Percentiles rank a stretch among this genome's conserved stretches.
Evolutionary conservation across 306 rosid genomes (phyloP).

Genomic region (Medicago lupulina): DNA sequence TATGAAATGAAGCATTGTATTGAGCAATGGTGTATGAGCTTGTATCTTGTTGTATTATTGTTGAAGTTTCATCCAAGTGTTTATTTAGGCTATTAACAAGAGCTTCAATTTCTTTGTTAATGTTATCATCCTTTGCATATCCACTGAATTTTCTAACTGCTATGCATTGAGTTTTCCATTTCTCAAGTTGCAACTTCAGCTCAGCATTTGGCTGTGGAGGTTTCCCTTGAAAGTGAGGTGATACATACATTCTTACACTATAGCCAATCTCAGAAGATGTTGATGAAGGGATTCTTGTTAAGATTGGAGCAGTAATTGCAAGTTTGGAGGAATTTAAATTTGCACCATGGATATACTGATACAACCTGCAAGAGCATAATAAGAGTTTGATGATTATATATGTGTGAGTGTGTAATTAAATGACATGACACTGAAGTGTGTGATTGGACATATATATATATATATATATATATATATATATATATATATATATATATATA

Average conservation of each 20-base stretch:
- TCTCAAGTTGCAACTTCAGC: slow-evolving; percentile 57
- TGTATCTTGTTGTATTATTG: slow-evolving; percentile 44
- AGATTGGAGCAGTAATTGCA: slow-evolving; percentile 62
- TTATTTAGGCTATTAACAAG: slow-evolving; percentile 57
- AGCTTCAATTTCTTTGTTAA: slow-evolving; percentile 54
- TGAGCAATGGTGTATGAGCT: slow-evolving; percentile 66
- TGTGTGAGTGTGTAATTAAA: too few relatives aligned
- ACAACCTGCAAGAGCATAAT: slow-evolving; percentile 58
- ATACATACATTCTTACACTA: slow-evolving; percentile 53
- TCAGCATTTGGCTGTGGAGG: slow-evolving; percentile 64
- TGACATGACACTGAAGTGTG: too few relatives aligned
- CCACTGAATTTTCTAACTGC: slow-evolving; percentile 73
- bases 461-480: too few relatives aligned
- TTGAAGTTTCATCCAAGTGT: slow-evolving; percentile 23
- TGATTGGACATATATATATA: too few relatives aligned
- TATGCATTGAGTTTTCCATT: slow-evolving; percentile 63
- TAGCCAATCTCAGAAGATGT: slow-evolving; percentile 45
- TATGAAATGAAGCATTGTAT: slow-evolving; percentile 58
- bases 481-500: too few relatives aligned
- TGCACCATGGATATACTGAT: slow-evolving; percentile 70
- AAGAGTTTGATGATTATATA: too few relatives aligned
- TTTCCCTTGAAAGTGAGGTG: slow-evolving; percentile 43
- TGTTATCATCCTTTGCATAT: slow-evolving; percentile 67
- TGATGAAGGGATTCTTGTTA: slow-evolving; percentile 57
- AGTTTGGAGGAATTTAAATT: slow-evolving; percentile 58